Evolutionary conservation across 805 yeast species (phyloP).

Genomic region (Wickerhamiella domercqiae): DNA sequence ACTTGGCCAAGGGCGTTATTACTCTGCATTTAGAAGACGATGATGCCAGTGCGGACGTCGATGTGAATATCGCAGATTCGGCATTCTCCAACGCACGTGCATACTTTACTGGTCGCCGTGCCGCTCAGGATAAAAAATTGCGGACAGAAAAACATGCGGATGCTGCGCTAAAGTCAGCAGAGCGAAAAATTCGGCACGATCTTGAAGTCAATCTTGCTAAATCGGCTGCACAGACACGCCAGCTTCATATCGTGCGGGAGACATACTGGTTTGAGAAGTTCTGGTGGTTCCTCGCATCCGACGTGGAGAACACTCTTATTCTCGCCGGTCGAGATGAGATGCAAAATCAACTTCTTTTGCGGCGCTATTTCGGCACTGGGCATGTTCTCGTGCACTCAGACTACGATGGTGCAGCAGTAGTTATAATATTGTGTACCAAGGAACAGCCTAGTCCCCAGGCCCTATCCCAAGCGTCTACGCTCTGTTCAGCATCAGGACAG

Average conservation of each 20-base stretch:
- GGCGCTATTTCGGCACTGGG: slow-evolving; percentile 55
- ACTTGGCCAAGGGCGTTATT: slow-evolving; percentile 53
- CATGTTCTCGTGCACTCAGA: slow-evolving; percentile 68
- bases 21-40: slow-evolving; percentile 40
- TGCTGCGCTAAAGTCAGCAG: slow-evolving; percentile 70
- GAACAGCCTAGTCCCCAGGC: slow-evolving; percentile 66
- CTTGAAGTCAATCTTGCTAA: slow-evolving; percentile 43
- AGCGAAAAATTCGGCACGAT: slow-evolving; percentile 58
- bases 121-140: slow-evolving; percentile 60
- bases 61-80: slow-evolving; percentile 52
- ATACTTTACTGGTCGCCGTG: slow-evolving; percentile 63
- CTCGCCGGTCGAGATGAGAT: slow-evolving; percentile 71
- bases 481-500: slow-evolving; percentile 52
- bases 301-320: slow-evolving; percentile 55
- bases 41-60: slow-evolving; percentile 29
- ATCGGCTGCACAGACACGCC: slow-evolving; percentile 30
- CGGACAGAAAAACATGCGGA: slow-evolving; percentile 67
- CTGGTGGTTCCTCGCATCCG: slow-evolving; percentile 85
- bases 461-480: slow-evolving; percentile 75
- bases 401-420: slow-evolving; percentile 55
- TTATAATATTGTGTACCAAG: slow-evolving; percentile 66
- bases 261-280: slow-evolving; percentile 90
- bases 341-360: slow-evolving; percentile 69
- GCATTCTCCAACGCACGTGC: slow-evolving; percentile 81
- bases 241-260: slow-evolving; percentile 44